Conservation (phyloP, 306 rosid species). For the Cucurbita maxima region DNA sequence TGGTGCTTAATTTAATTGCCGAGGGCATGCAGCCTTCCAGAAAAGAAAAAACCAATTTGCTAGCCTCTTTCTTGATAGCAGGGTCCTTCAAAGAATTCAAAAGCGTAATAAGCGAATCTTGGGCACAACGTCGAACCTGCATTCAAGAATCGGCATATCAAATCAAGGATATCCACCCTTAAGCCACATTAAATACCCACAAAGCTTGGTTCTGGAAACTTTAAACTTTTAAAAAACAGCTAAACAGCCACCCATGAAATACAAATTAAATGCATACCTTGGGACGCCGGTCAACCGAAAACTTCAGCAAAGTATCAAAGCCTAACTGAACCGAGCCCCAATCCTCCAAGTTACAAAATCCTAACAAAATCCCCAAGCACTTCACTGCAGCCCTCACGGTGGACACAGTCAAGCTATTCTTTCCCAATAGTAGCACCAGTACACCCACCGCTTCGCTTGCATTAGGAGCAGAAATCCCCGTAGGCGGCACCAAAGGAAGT, state of each 20-base stretch:
- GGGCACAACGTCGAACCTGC: slow-evolving; percentile 84
- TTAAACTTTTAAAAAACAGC: neutral
- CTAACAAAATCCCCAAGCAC: slow-evolving; percentile 64
- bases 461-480: slow-evolving; percentile 22
- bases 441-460: slow-evolving; percentile 37
- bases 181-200: neutral
- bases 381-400: slow-evolving; percentile 53
- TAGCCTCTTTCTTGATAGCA: slow-evolving; percentile 41
- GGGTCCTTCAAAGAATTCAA: slow-evolving; percentile 40
- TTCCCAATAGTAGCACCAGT: slow-evolving; percentile 24
- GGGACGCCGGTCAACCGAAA: slow-evolving; percentile 70
- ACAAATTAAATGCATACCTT: slow-evolving; percentile 30
- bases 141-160: neutral
- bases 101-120: slow-evolving; percentile 55
- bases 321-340: slow-evolving; percentile 65
- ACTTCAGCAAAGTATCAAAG: slow-evolving; percentile 45
- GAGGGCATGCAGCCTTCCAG: slow-evolving; percentile 42
- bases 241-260: neutral
- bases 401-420: slow-evolving; percentile 36
- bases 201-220: neutral
- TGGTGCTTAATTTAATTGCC: slow-evolving; percentile 26
- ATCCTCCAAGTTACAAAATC: slow-evolving; percentile 65
- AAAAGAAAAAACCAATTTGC: slow-evolving; percentile 58
- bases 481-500: slow-evolving; percentile 34
- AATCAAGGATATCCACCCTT: neutral